Evolutionary conservation across 1,284 basidiomycete species (phyloP).

Genomic region (Ustilago lituana): DNA sequence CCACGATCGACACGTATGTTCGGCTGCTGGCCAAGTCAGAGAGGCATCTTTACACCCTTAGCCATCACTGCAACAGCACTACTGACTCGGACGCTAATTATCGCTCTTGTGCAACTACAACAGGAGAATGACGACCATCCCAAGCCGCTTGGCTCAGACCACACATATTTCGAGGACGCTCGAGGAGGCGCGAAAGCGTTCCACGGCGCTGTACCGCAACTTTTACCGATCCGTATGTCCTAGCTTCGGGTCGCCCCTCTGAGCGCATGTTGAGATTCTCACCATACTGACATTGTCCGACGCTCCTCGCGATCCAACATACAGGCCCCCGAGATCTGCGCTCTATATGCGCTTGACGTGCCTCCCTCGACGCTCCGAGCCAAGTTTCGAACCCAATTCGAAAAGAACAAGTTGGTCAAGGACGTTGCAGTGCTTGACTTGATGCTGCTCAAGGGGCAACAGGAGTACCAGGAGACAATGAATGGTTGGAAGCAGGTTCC

Average conservation of each 20-base stretch:
- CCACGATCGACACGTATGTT: conserved; percentile 30
- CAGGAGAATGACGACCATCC: conserved; percentile 89
- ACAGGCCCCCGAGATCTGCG: conserved; percentile 88
- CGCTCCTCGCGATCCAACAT: neutral
- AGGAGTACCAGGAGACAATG: conserved; percentile 91
- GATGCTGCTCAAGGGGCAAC: conserved; percentile 83
- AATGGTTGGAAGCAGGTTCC: conserved; percentile 87
- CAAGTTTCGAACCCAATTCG: conserved; percentile 86
- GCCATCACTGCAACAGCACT: neutral
- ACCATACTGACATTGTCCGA: neutral
- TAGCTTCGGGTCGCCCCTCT: no score
- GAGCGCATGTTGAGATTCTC: neutral
- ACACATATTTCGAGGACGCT: conserved; percentile 71
- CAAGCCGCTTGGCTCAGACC: conserved; percentile 82
- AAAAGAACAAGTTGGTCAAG: conserved; percentile 82
- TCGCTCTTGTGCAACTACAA: no score
- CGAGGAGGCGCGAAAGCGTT: conserved; percentile 77
- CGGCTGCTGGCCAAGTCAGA: neutral
- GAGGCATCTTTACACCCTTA: no score
- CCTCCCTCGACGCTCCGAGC: conserved; percentile 83
- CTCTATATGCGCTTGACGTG: conserved; percentile 84
- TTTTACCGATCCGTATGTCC: conserved; percentile 86
- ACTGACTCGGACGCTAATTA: no score
- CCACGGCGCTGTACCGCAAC: conserved; percentile 84
- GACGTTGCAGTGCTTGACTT: conserved; percentile 88